A percentile compares a stretch with the other conserved stretches of the same genome.
phyloP scores from a whole-genome alignment of 257 asterid species.

The Jaltomata sinuosa region DNA sequence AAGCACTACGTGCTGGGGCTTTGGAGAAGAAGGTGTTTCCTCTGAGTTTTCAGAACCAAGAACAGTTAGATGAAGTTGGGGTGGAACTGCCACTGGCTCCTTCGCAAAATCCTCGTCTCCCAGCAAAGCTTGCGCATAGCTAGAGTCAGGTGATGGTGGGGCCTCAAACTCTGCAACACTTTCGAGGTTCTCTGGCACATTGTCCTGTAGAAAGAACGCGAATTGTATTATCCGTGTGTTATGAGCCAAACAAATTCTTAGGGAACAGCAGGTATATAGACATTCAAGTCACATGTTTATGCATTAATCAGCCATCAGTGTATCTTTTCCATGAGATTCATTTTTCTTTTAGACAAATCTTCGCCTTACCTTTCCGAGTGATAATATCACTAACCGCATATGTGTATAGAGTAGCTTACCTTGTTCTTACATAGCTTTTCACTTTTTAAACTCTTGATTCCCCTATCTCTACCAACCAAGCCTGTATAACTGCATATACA shows the following conservation, averaged over 20 bases:
- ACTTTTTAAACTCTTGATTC: not conserved
- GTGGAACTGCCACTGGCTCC: conserved; percentile 67
- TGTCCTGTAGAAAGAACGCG: conserved; percentile 29
- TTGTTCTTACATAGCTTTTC: not conserved
- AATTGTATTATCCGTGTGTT: not conserved
- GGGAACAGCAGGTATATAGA: not conserved
- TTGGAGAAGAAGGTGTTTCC: conserved; percentile 26
- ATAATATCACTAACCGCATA: not conserved
- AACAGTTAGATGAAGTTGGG: conserved; percentile 58
- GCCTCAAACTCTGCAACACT: conserved; percentile 79
- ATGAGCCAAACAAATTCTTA: not conserved
- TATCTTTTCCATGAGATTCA: not conserved
- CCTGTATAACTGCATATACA: not conserved
- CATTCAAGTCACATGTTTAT: not conserved
- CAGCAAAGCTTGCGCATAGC: conserved; percentile 51
- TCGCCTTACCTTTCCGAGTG: not conserved
- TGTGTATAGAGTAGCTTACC: not conserved
- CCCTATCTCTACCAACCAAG: not conserved
- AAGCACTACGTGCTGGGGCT: conserved; percentile 79
- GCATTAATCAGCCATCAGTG: not conserved
- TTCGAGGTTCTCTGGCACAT: conserved; percentile 70
- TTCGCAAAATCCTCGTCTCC: conserved; percentile 72
- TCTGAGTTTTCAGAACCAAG: conserved; percentile 32
- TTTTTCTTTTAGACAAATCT: not conserved
- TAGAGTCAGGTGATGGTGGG: conserved; percentile 79